Conservation (phyloP, 495 filamentous ascomycete species). For the Hyaloscypha hepaticicola region DNA sequence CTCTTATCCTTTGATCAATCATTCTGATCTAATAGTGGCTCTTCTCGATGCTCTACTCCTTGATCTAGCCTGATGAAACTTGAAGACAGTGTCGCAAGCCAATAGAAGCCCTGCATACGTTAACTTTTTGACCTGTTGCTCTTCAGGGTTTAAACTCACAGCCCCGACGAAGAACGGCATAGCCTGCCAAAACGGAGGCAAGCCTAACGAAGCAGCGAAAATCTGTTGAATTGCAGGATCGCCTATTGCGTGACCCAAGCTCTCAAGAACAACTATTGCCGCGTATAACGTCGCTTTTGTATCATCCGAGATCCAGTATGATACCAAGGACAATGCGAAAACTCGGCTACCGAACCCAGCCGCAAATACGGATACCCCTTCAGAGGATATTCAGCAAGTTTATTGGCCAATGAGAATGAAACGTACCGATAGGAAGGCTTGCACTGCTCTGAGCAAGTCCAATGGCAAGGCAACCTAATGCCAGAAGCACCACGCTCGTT, state of each 20-base stretch:
- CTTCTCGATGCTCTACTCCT: not conserved
- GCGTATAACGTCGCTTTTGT: conserved; percentile 29
- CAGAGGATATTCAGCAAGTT: not conserved
- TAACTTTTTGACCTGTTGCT: not conserved
- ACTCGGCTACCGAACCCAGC: conserved; percentile 29
- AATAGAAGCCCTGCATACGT: conserved; percentile 18
- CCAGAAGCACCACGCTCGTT: conserved; percentile 20
- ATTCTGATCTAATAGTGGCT: not conserved
- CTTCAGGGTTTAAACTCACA: conserved; percentile 17
- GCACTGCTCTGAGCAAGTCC: conserved; percentile 10
- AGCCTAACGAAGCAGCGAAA: conserved; percentile 20
- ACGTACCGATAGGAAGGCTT: conserved; percentile 25
- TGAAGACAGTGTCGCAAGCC: conserved; percentile 4
- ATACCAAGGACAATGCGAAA: conserved; percentile 26
- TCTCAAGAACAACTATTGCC: conserved; percentile 27
- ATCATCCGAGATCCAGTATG: conserved; percentile 29
- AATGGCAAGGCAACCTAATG: conserved; percentile 23
- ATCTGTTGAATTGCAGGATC: conserved; percentile 29
- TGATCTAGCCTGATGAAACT: conserved; percentile 22
- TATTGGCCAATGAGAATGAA: not conserved
- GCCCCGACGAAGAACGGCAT: conserved; percentile 30
- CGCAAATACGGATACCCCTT: conserved; percentile 28
- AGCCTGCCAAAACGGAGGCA: conserved; percentile 23
- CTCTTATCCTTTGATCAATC: not conserved
- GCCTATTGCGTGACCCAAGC: conserved; percentile 28